Base-by-base conservation (phyloP, 768 basidiomycete species). In the Termitomyces sp. region DNA sequence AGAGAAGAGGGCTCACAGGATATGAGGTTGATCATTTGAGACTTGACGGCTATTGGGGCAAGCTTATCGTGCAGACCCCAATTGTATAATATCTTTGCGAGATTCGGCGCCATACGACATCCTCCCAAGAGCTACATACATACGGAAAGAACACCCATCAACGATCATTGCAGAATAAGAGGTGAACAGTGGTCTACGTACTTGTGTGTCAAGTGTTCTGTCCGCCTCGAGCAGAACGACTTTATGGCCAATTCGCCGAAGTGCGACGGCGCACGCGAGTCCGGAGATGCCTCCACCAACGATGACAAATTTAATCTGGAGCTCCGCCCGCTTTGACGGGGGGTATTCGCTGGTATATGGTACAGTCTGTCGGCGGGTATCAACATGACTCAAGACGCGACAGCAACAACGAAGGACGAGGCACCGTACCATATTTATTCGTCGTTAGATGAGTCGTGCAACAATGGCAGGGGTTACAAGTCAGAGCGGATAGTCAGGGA, bases 231-330 rank as follows among this genome's bases (percentile, higher is more conserved):
- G 65, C 4, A 86, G 77, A 2, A 73, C 64, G 2, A 83, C 84
- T 37, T 71, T 67, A 64, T 86, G 85, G 5, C 85, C 85, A 17
- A 77, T 76, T 54, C 79, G 72, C 49, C 75, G 70, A 16, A 86
- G 70, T 4, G 79, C 77, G 57, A 79, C 72, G 0, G 84, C 85
- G 56, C 77, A 76, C 3, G 82, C 70, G 23, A 84, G 68, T 6
- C 85, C 85, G 7, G 79, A 72, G 19, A 85, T 68, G 5, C 81
- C 78, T 55, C 68, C 75, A 12, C 76, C 76, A 39, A 77, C 59
- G 41, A 77, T 63, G 3, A 75, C 23, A 49, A 74, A 73, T 16
- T 68, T 61, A 23, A 76, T 69, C 10, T 65, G 39, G 17, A 69
- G 66, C 19, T 39, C 46, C 40, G 66, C 60, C 54, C 66, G 66